Evolutionary conservation across 1,139 yeast species (phyloP), one percentile per base, ranked within the genome.

Genomic region (Suhomyces atakaporum): DNA sequence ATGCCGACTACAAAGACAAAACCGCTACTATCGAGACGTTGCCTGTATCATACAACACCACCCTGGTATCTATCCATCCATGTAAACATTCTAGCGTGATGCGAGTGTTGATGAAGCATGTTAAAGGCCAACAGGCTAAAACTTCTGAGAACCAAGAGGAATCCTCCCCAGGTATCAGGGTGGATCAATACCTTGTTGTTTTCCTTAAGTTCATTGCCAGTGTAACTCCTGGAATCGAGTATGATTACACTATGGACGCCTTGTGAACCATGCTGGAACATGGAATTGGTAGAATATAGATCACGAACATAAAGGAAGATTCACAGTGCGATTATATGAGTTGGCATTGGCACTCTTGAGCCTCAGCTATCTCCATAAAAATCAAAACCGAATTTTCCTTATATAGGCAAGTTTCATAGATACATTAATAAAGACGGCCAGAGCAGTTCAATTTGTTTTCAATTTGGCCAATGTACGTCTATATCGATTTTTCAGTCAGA

Each of bases 181-280:
- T 84, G 1, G 98, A 92, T 58, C 97, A 89, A 54, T 92, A 92
- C 56, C 66, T 92, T 50, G 74, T 92, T 26, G 84, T 90, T 9
- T 92, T 92, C 57, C 73, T 92, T 53, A 94, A 94, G 62, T 92
- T 92, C 53, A 90, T 92, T 39, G 87, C 97, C 10, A 87, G 97
- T 64, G 97, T 94, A 10, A 90, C 96, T 2, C 99, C 99, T 0
- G 96, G 97, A 9, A 89, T 92, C 39, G 96, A 90, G 61, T 94
- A 90, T 60, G 98, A 92, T 54, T 89, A 89, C 58, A 90, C 97
- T 25, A 92, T 90, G 96, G 90, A 88, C 58, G 92, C 88, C 3
- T 70, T 35, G 21, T 41, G 26, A 21, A 13, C 30, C 16, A 22
- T 18, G 27, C 27, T n/a, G 27, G 27, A 6, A 5, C 25, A 22